Base-by-base conservation (phyloP, 371 early-diverging fungal genomes). In the Zychaea mexicana region DNA sequence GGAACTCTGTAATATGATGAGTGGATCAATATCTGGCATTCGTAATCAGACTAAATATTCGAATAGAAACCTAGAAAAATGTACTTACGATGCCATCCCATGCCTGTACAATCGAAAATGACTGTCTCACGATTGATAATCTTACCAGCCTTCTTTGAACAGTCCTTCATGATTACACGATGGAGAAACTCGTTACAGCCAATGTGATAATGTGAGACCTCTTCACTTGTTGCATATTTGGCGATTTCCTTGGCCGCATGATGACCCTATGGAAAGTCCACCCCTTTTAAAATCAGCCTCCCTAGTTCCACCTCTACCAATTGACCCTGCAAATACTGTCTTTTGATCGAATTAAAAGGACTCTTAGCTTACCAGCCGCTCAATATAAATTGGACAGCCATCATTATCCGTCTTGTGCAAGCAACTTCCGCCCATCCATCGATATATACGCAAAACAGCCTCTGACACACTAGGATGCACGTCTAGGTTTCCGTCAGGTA, bases 401-500 rank as follows among this genome's bases (percentile, higher is more conserved):
- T 87, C 86, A 63, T 85, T 89, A 78, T 94, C 95, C 56, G 82
- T 79, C 65, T 93, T 93, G 76, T 94, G 95, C 60, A 89, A 85
- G 78, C 87, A 85, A 27, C 88, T 87, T 57, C 94, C 94, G 6
- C 94, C 94, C 82, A 91, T 88, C 72, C 85, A 87, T 28, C 74
- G 81, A 62, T 85, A 81, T 26, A 91, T 82, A 53, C 85, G 76
- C 28, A 88, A 71, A n/a, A 91, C 89, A 38, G 84, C 76, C 27
- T 89, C 90, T n/a, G 87, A 85, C 15, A 89, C 77, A 52, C 86
- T 87, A n/a, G 85, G 83, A 13, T 76, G 73, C 0, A 85, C 69
- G 30, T 79, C 86, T 32, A 90, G 73, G 62, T 93, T 92, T 28
- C 85, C 75, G 60, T 94, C 94, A 27, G 87, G 83, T 0, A 92